phyloP scores from a whole-genome alignment of 345 rosid species.

The Eucalyptus paniculata region DNA sequence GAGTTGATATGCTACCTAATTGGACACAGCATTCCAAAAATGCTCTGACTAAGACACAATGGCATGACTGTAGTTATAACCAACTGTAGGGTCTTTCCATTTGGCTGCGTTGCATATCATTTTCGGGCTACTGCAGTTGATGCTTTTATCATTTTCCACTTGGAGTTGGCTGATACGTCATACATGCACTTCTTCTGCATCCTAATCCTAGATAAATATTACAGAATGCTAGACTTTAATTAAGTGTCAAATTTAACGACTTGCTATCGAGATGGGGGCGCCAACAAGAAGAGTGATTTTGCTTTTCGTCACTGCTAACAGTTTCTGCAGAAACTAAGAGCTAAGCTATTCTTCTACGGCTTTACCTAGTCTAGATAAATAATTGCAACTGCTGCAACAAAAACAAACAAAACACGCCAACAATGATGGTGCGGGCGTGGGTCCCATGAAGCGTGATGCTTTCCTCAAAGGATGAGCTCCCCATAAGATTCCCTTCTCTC shows the following conservation, averaged over 20 bases:
- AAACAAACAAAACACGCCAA: too few species aligned
- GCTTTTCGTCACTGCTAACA: neutral
- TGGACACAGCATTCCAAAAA: neutral
- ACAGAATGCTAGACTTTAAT: neutral
- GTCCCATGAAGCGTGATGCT: too few species aligned
- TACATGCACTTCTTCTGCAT: neutral
- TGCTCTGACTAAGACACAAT: neutral
- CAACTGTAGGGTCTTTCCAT: neutral
- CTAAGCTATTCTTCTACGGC: neutral
- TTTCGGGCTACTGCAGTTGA: fast-evolving
- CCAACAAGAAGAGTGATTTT: neutral
- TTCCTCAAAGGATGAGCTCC: too few species aligned
- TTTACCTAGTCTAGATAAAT: too few species aligned
- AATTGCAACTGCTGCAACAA: too few species aligned
- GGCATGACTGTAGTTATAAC: neutral
- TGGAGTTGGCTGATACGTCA: neutral
- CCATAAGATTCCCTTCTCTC: too few species aligned
- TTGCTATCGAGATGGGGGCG: neutral
- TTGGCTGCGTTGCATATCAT: neutral
- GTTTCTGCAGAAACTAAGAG: neutral
- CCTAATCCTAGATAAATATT: neutral
- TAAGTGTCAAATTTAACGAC: neutral
- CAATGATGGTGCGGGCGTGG: too few species aligned
- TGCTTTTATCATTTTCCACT: neutral
- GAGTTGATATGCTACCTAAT: neutral